Evolutionary conservation across 371 early-diverging fungal species (phyloP).

Genomic region (Rhizomucor pusillus): DNA sequence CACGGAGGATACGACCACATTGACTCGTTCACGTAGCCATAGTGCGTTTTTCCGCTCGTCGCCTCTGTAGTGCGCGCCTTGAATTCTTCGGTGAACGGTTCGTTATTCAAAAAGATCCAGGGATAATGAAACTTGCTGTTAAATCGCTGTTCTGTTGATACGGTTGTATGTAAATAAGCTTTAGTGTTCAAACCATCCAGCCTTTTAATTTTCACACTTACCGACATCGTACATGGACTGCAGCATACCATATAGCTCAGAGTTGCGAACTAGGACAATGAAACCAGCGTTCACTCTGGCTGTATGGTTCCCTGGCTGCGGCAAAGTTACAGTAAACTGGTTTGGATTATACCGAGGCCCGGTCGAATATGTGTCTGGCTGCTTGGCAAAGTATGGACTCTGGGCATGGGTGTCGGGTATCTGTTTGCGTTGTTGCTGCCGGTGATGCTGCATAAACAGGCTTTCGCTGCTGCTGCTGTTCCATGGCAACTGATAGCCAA

Average conservation of each 20-base stretch:
- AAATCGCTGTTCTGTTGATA: slow-evolving; percentile 69
- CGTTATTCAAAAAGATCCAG: slow-evolving; percentile 76
- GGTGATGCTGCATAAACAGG: too few relatives aligned
- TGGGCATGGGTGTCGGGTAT: too few relatives aligned
- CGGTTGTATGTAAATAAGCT: slow-evolving; percentile 12
- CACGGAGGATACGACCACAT: slow-evolving; percentile 85
- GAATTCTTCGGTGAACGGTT: slow-evolving; percentile 67
- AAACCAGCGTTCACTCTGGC: slow-evolving; percentile 57
- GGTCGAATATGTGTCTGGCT: slow-evolving; percentile 26
- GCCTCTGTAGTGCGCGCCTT: slow-evolving; percentile 32
- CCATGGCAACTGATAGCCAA: too few relatives aligned
- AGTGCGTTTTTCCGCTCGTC: slow-evolving; percentile 53
- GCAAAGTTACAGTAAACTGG: slow-evolving; percentile 22
- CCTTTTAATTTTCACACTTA: slow-evolving; percentile 2
- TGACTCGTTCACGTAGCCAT: slow-evolving; percentile 47
- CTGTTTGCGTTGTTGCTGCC: too few relatives aligned
- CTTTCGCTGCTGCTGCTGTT: too few relatives aligned
- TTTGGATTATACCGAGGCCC: slow-evolving; percentile 25
- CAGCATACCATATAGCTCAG: slow-evolving; percentile 65
- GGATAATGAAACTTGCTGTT: slow-evolving; percentile 80
- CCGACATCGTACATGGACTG: slow-evolving; percentile 64
- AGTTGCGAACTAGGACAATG: slow-evolving; percentile 64
- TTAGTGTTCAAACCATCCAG: slow-evolving; percentile 38
- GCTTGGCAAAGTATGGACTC: not conserved
- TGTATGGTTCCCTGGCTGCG: slow-evolving; percentile 24